phyloP scores from a whole-genome alignment of 1,139 yeast species.

The Saccharomyces pastorianus region DNA sequence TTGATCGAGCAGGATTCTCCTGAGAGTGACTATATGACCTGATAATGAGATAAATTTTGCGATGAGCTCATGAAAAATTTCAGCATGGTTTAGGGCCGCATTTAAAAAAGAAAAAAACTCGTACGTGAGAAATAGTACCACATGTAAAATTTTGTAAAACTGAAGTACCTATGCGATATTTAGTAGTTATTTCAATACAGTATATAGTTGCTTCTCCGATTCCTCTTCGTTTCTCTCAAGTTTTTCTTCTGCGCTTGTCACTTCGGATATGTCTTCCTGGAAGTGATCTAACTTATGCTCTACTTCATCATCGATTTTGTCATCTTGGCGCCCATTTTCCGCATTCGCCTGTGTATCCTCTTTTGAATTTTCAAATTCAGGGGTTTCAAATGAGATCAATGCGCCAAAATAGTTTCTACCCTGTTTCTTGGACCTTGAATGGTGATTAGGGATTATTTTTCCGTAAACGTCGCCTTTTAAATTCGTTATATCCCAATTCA shows the following conservation, averaged over 20 bases:
- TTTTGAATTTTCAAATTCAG: not conserved
- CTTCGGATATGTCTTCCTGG: not conserved
- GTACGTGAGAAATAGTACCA: not conserved
- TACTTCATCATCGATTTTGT: slow-evolving; percentile 15
- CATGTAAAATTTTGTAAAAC: not conserved
- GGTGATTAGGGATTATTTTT: slow-evolving; percentile 30
- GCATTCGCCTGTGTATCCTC: slow-evolving; percentile 8
- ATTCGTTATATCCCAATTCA: slow-evolving; percentile 32
- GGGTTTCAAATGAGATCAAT: slow-evolving; percentile 14
- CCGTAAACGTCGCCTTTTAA: slow-evolving; percentile 32
- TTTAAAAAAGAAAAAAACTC: not conserved
- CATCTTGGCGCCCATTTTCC: slow-evolving; percentile 13
- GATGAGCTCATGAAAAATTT: not conserved
- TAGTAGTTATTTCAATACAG: slow-evolving; percentile 18
- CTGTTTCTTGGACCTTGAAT: slow-evolving; percentile 19
- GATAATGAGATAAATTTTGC: not conserved
- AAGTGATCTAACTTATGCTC: not conserved
- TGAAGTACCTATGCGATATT: slow-evolving; percentile 6
- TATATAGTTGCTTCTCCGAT: slow-evolving; percentile 10
- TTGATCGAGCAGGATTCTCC: not conserved
- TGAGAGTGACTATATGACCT: not conserved
- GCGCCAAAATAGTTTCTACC: slow-evolving; percentile 18
- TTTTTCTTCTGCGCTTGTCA: slow-evolving; percentile 10
- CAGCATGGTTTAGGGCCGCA: not conserved
- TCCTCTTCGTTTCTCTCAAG: slow-evolving; percentile 10